Evolutionary conservation across 176 grass and related monocot genomes (phyloP).

Genomic region (Avena atlantica): DNA sequence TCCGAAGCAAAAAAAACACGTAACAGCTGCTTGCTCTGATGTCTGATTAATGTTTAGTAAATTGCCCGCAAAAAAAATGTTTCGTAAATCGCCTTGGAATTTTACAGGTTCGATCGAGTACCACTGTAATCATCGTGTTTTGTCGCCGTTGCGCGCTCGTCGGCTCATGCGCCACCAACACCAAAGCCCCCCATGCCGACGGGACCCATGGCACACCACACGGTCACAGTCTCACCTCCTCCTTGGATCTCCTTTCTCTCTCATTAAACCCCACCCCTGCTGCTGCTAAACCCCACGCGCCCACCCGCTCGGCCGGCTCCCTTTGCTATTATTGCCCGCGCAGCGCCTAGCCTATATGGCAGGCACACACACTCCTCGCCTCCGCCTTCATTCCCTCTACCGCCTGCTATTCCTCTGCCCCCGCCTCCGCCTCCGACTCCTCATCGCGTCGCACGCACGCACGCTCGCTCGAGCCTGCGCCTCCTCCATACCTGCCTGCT

Average conservation of each 20-base stretch:
- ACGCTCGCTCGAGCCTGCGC: neutral
- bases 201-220: neutral
- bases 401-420: conserved; percentile 39
- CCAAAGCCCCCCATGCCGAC: neutral
- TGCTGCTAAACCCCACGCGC: conserved; percentile 29
- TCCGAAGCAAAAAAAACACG: too few species aligned
- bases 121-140: neutral
- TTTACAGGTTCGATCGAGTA: too few species aligned
- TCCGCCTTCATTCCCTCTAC: conserved; percentile 15
- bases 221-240: neutral
- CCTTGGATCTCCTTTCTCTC: conserved; percentile 30
- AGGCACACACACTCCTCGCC: conserved; percentile 9
- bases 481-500: neutral
- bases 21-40: neutral
- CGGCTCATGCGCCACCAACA: too few species aligned
- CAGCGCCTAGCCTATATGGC: conserved; percentile 54
- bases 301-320: neutral
- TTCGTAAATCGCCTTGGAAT: too few species aligned
- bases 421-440: conserved; percentile 5
- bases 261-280: conserved; percentile 31
- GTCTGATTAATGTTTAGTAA: neutral
- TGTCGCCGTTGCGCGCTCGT: neutral
- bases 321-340: conserved; percentile 62
- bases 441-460: conserved; percentile 27
- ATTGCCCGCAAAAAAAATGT: too few species aligned